A percentile compares a stretch with the other conserved stretches of the same genome.
Conservation (phyloP, 495 filamentous ascomycete genomes). For the Neurospora intermedia region DNA sequence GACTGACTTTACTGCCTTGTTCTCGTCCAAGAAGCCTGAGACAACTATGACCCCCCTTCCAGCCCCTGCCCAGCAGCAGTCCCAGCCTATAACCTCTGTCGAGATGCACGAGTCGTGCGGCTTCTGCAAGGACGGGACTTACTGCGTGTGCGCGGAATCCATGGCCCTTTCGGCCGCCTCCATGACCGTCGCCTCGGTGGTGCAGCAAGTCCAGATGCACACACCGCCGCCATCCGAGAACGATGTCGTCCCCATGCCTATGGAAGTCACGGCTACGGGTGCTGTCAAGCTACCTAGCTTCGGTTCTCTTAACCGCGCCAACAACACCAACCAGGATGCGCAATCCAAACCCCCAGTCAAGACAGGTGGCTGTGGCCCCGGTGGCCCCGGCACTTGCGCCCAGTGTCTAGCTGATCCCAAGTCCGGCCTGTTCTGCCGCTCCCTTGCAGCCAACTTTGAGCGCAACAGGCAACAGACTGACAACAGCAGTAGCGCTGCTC, state of each 20-base stretch:
- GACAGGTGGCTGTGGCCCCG: constrained; percentile 42
- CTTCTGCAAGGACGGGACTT: constrained; percentile 78
- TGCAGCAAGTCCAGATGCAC: constrained; percentile 45
- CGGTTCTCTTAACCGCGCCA: constrained; percentile 10
- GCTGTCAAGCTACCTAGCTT: constrained; percentile 39
- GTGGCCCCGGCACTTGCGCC: constrained; percentile 69
- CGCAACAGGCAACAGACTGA: constrained; percentile 16
- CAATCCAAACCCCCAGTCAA: background rate
- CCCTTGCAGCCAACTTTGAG: constrained; percentile 56
- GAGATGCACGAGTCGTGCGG: constrained; percentile 57
- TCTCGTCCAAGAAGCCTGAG: constrained; percentile 28
- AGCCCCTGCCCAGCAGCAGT: background rate
- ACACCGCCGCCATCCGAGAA: constrained; percentile 63
- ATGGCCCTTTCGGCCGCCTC: constrained; percentile 27
- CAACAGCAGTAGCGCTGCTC: constrained; percentile 29
- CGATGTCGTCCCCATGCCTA: constrained; percentile 41
- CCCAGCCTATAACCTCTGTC: constrained; percentile 16
- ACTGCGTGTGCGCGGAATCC: constrained; percentile 75
- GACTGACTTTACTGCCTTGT: constrained; percentile 63
- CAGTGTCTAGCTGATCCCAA: constrained; percentile 70
- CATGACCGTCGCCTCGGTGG: constrained; percentile 12
- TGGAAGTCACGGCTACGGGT: constrained; percentile 37
- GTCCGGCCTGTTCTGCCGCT: constrained; percentile 78
- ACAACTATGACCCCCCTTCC: constrained; percentile 10
- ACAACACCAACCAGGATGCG: background rate